A percentile compares a stretch with the other conserved stretches of the same genome.
These are phyloP conservation scores for Ceratocystis eucalypticola DNA, from an alignment of 2,329 filamentous ascomycete genomes.

Conservation along the genomic window DNA sequence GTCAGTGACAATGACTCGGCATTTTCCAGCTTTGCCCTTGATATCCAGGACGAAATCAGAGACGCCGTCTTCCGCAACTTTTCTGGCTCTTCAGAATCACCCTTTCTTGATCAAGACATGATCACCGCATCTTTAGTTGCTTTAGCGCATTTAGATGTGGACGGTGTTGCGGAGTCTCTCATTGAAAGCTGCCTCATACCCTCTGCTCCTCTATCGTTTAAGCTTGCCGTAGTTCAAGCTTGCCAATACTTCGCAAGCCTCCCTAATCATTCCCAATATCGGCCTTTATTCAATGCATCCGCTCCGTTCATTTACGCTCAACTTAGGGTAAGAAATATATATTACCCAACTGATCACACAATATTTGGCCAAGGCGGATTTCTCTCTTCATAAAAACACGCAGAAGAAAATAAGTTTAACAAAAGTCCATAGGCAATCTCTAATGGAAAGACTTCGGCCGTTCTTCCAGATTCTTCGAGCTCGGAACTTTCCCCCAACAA, in stretches of 20 bases:
- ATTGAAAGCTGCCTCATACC: slow-evolving; percentile 42
- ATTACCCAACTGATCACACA: too few species aligned
- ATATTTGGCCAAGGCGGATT: too few species aligned
- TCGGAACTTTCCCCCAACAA: slow-evolving; percentile 17
- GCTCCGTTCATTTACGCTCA: slow-evolving; percentile 44
- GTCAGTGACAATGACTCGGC: slow-evolving; percentile 48
- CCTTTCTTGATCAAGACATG: slow-evolving; percentile 46
- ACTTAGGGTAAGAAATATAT: slow-evolving; percentile 35
- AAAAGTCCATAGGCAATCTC: slow-evolving; percentile 16
- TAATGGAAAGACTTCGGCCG: slow-evolving; percentile 7
- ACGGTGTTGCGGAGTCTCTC: slow-evolving; percentile 43
- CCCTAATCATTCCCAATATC: slow-evolving; percentile 35
- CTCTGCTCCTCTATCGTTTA: slow-evolving; percentile 45
- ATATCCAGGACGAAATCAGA: slow-evolving; percentile 54
- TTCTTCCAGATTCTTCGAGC: slow-evolving; percentile 12
- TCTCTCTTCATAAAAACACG: too few species aligned
- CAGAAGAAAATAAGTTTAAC: neutral
- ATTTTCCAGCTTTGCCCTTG: slow-evolving; percentile 52
- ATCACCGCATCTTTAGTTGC: slow-evolving; percentile 55
- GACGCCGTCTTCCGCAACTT: slow-evolving; percentile 50
- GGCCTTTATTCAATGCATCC: slow-evolving; percentile 41
- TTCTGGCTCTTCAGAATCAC: slow-evolving; percentile 33
- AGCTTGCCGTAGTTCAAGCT: slow-evolving; percentile 47
- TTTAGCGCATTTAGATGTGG: slow-evolving; percentile 47
- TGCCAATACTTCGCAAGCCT: slow-evolving; percentile 49